Evolutionary conservation across 805 yeast species (phyloP), one percentile per base, ranked within the genome.

Genomic region (Saturnispora silvae): DNA sequence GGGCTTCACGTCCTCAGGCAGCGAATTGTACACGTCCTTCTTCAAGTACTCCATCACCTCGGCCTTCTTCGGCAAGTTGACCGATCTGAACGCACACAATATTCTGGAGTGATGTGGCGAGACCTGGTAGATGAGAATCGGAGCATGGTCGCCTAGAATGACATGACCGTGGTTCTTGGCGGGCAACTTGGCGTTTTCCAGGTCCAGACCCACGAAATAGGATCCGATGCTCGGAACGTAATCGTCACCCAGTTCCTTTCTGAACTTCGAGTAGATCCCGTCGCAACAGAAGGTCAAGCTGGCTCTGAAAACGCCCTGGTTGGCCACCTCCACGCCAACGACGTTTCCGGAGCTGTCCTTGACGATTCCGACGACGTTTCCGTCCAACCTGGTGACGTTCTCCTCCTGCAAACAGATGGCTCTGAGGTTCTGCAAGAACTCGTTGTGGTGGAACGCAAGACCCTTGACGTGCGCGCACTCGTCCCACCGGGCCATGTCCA

Each of bases 381-480:
- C 96, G 57, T 85, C 87, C 27, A 84, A 46, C 52, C 80, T 64
- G 2, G 87, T 77, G 15, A 89, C 82, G 49, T 86, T 85, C 28
- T 72, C 67, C 48, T 86, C 92, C 7, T 53, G 54, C 34, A 68
- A 64, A 16, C 82, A 87, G n/a, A 81, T 73, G 11, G 55, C 52
- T 47, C 98, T 72, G 46, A 92, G 66, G 52, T 85, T 85, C 56
- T 65, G 64, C 36, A 92, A 68, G 51, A 92, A 92, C 40, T 75
- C 77, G 16, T 98, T 98, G 55, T 92, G 96, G 50, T 85, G 95
- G 63, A 92, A 86, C 1, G 95, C 80, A 4, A 82, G 81, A 40
- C 98, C 98, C 47, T 68, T 59, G 4, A 70, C 72, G 4, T 68
- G 60, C 39, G 71, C 75, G 45, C 63, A 70, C 11, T 61, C 63